Evolutionary conservation across 768 basidiomycete species (phyloP).

Genomic region (Suillus variegatus): DNA sequence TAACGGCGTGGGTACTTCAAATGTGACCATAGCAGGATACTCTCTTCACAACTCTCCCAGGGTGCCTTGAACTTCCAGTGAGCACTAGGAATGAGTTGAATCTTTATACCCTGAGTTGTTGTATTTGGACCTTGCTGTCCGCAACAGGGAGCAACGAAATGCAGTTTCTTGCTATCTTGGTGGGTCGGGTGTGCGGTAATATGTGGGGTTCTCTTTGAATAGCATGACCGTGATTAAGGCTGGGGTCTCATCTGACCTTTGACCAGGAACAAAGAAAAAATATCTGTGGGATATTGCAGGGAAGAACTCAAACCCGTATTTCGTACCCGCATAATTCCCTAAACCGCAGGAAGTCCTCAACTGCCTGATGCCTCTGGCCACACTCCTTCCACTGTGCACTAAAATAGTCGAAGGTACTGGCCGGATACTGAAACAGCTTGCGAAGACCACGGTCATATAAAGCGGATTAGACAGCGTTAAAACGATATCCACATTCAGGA

Average conservation of each 20-base stretch:
- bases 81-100: slow-evolving; percentile 25
- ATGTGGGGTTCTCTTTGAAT: slow-evolving; percentile 52
- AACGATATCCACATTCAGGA: slow-evolving; percentile 28
- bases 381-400: slow-evolving; percentile 37
- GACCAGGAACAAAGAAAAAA: slow-evolving; percentile 47
- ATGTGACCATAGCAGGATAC: slow-evolving; percentile 40
- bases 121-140: slow-evolving; percentile 43
- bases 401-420: background rate
- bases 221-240: slow-evolving; percentile 38
- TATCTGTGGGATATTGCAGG: slow-evolving; percentile 39
- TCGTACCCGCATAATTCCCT: slow-evolving; percentile 28
- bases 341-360: slow-evolving; percentile 38
- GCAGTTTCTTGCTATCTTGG: slow-evolving; percentile 46
- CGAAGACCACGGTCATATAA: slow-evolving; percentile 21
- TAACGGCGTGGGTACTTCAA: slow-evolving; percentile 51
- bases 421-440: slow-evolving; percentile 29
- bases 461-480: slow-evolving; percentile 50
- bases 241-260: slow-evolving; percentile 20
- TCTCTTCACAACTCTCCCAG: slow-evolving; percentile 38
- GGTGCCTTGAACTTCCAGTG: slow-evolving; percentile 17
- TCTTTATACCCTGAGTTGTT: slow-evolving; percentile 37
- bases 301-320: slow-evolving; percentile 42
- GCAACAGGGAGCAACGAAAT: slow-evolving; percentile 34
- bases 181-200: slow-evolving; percentile 63
- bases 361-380: slow-evolving; percentile 18